Conservation (phyloP, 2,329 filamentous ascomycete genomes). For the Xylariomycetidae sp. region DNA sequence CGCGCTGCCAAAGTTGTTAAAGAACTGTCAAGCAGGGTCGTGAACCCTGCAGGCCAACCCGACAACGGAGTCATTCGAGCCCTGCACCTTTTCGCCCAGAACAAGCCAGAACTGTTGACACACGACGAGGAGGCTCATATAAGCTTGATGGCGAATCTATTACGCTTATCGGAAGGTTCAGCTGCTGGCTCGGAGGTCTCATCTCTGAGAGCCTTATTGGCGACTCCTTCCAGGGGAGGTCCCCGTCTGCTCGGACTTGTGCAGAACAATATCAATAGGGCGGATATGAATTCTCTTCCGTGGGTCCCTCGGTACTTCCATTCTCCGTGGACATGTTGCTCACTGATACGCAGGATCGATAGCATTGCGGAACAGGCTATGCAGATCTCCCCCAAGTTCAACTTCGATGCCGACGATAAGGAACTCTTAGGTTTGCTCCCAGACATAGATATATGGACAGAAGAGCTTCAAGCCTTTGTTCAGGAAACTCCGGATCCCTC, state of each 20-base stretch:
- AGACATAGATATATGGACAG: conserved; percentile 56
- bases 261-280: conserved; percentile 47
- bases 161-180: conserved; percentile 47
- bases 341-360: conserved; percentile 34
- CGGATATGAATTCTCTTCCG: conserved; percentile 43
- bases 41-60: conserved; percentile 16
- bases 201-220: conserved; percentile 39
- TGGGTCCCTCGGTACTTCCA: conserved; percentile 24
- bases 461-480: conserved; percentile 53
- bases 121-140: conserved; percentile 41
- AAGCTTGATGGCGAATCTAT: conserved; percentile 43
- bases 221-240: conserved; percentile 35
- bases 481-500: conserved; percentile 50
- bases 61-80: conserved; percentile 32
- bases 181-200: conserved; percentile 33
- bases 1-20: conserved; percentile 28
- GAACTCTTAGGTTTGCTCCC: conserved; percentile 48
- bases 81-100: conserved; percentile 42
- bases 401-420: conserved; percentile 22
- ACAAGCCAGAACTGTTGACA: conserved; percentile 37
- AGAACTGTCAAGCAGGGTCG: conserved; percentile 22
- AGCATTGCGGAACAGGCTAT: conserved; percentile 47
- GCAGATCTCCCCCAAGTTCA: conserved; percentile 26
- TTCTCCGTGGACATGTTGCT: conserved; percentile 8
- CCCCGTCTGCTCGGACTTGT: conserved; percentile 46